A percentile compares a stretch with the other conserved stretches of the same genome.
Evolutionary conservation across 2,329 filamentous ascomycete genomes (phyloP).

Genomic region (Colletotrichum truncatum): DNA sequence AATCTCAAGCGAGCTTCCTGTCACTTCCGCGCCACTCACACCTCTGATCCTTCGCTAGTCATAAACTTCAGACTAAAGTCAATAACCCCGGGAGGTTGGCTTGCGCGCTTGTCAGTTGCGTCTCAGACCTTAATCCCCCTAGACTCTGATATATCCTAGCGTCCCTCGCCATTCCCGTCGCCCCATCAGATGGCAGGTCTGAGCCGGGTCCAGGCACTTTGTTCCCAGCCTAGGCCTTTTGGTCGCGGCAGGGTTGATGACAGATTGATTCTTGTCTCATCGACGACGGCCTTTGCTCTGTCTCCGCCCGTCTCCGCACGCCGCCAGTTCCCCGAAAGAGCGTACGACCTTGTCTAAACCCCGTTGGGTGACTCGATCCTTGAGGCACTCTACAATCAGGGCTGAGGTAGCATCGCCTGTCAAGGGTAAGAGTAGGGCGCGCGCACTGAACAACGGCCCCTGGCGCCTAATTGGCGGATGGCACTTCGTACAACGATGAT

Average conservation of each 20-base stretch:
- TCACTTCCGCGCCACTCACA: neutral
- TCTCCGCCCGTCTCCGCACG: conserved; percentile 13
- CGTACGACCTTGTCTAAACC: neutral
- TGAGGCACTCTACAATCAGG: neutral
- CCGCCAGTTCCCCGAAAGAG: conserved; percentile 9
- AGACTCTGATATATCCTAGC: neutral
- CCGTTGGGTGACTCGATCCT: neutral
- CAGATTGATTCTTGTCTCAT: neutral
- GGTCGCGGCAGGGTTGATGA: conserved; percentile 1
- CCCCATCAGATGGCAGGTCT: conserved; percentile 16
- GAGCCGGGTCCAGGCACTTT: neutral
- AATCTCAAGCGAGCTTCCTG: neutral
- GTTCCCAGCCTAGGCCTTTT: neutral
- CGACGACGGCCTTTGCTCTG: neutral
- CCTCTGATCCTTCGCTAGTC: neutral
- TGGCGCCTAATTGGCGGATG: neutral
- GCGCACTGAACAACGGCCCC: neutral
- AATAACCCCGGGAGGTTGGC: neutral
- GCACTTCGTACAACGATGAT: conserved; percentile 2
- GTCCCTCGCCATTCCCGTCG: neutral
- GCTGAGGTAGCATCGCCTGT: conserved; percentile 7
- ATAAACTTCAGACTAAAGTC: conserved; percentile 1
- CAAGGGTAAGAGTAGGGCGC: neutral
- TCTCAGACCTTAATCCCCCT: neutral
- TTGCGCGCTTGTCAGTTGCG: neutral